Evolutionary conservation across 805 yeast species (phyloP).

Genomic region (Nakazawaea ishiwadae): DNA sequence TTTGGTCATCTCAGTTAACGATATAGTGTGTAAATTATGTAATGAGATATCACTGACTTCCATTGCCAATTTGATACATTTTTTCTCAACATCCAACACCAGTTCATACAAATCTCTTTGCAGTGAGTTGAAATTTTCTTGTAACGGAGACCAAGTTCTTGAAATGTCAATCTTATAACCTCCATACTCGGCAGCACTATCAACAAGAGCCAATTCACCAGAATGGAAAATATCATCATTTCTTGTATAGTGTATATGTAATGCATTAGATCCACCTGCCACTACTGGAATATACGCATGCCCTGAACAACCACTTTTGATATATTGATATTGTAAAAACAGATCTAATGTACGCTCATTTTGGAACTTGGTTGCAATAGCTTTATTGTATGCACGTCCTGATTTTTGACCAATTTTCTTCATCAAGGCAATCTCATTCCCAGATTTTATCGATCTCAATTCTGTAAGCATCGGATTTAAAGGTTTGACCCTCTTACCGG

Average conservation of each 20-base stretch:
- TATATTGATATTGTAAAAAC: conserved; percentile 76
- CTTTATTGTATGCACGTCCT: conserved; percentile 77
- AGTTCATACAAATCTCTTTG: conserved; percentile 88
- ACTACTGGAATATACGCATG: conserved; percentile 94
- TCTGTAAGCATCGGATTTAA: conserved; percentile 37
- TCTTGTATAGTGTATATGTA: conserved; percentile 90
- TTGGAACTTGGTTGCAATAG: conserved; percentile 60
- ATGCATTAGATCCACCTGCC: conserved; percentile 87
- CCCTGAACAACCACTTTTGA: conserved; percentile 83
- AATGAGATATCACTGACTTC: conserved; percentile 48
- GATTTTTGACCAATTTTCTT: conserved; percentile 79
- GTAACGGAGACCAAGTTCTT: conserved; percentile 85
- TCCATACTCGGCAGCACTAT: conserved; percentile 91
- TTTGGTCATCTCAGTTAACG: conserved; percentile 51
- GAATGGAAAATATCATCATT: conserved; percentile 77
- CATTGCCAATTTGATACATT: conserved; percentile 68
- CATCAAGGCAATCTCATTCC: conserved; percentile 73
- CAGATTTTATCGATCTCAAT: conserved; percentile 68
- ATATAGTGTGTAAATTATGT: conserved; percentile 70
- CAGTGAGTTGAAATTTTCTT: conserved; percentile 65
- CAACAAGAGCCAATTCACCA: conserved; percentile 85
- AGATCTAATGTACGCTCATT: conserved; percentile 79
- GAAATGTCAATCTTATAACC: conserved; percentile 96
- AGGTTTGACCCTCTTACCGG: conserved; percentile 36
- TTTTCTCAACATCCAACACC: conserved; percentile 75